Conservation (phyloP, 176 grass and related monocot genomes). For the Zea luxurians region DNA sequence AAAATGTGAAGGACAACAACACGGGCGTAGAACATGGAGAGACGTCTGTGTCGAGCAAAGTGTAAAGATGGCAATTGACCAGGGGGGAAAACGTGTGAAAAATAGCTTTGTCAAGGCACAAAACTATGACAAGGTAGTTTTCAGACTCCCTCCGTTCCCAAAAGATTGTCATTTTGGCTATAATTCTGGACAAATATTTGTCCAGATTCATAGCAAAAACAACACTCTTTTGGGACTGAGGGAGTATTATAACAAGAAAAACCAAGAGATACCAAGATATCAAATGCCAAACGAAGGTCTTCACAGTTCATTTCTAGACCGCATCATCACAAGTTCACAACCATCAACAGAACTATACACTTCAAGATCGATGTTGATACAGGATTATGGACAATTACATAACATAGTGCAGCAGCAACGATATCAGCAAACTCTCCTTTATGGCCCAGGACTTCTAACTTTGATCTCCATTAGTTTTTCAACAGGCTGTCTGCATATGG, state of each 20-base stretch:
- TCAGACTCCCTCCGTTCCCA: neutral
- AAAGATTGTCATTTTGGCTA: neutral
- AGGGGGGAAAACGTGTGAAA: neutral
- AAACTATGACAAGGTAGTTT: conserved; percentile 10
- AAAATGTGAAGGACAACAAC: conserved; percentile 8
- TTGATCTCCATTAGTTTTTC: conserved; percentile 90
- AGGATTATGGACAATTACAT: conserved; percentile 22
- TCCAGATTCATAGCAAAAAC: neutral
- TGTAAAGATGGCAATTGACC: conserved; percentile 11
- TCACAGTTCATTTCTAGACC: conserved; percentile 5
- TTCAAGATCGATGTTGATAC: conserved; percentile 19
- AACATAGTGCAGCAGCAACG: conserved; percentile 20
- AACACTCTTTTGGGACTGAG: neutral
- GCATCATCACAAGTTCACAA: conserved; percentile 12
- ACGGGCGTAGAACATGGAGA: neutral
- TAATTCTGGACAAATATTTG: neutral
- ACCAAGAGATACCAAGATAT: neutral
- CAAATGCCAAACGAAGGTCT: neutral
- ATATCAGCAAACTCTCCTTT: conserved; percentile 40
- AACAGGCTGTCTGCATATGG: conserved; percentile 92
- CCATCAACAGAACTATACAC: conserved; percentile 35
- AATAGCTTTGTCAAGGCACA: conserved; percentile 2
- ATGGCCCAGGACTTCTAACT: conserved; percentile 45
- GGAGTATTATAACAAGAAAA: neutral
- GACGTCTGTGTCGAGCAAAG: neutral